These are phyloP conservation scores for Suillus bovinus DNA, from an alignment of 768 basidiomycete species.

Conservation along the genomic window DNA sequence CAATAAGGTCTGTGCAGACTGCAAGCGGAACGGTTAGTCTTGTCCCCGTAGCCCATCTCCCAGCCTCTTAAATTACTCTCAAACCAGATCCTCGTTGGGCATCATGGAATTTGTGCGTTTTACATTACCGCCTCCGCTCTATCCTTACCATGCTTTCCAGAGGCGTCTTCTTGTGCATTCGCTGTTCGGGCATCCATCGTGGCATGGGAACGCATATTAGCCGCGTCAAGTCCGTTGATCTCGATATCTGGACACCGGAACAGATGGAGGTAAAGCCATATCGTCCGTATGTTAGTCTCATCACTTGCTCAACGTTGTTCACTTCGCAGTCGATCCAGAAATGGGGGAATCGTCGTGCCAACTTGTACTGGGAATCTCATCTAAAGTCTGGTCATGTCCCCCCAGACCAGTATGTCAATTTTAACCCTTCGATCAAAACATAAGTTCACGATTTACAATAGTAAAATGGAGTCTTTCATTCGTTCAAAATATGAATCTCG, in stretches of 20 bases:
- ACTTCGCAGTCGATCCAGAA: slow-evolving; percentile 69
- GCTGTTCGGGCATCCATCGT: slow-evolving; percentile 96
- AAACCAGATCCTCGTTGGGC: slow-evolving; percentile 92
- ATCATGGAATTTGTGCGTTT: slow-evolving; percentile 87
- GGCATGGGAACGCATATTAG: slow-evolving; percentile 99
- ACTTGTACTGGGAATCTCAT: slow-evolving; percentile 97
- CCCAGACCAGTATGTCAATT: slow-evolving; percentile 84
- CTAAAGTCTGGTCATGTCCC: slow-evolving; percentile 89
- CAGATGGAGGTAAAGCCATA: slow-evolving; percentile 80
- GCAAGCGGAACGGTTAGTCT: slow-evolving; percentile 87
- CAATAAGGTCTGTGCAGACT: slow-evolving; percentile 95
- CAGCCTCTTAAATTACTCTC: background rate
- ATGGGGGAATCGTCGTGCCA: slow-evolving; percentile 94
- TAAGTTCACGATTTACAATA: slow-evolving; percentile 30
- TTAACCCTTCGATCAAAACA: slow-evolving; percentile 2
- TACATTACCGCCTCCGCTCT: background rate
- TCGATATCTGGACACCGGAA: slow-evolving; percentile 96
- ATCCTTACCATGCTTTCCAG: slow-evolving; percentile 37
- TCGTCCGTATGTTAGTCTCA: background rate
- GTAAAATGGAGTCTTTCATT: slow-evolving; percentile 98
- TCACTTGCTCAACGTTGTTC: slow-evolving; percentile 7
- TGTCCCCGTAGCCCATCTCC: slow-evolving; percentile 2
- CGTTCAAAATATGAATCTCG: slow-evolving; percentile 94
- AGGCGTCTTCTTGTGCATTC: slow-evolving; percentile 93
- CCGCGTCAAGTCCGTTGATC: slow-evolving; percentile 95